A percentile compares a stretch with the other conserved stretches of the same genome.
Evolutionary conservation across 2,329 filamentous ascomycete species (phyloP).

Genomic region (Arthroderma sp.): DNA sequence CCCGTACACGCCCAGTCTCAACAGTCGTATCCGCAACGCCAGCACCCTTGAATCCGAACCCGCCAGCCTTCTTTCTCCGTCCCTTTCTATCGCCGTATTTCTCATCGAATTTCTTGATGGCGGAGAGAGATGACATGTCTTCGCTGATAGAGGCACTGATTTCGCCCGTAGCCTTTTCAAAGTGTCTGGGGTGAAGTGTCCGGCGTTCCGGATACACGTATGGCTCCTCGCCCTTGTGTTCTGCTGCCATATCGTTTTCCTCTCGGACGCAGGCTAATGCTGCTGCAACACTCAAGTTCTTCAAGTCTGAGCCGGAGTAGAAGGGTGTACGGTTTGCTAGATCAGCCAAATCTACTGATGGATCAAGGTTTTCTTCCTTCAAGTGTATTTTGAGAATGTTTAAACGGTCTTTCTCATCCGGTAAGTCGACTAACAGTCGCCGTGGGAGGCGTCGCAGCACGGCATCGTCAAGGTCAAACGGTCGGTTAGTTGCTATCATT

Average conservation of each 20-base stretch:
- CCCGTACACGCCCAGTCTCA: slow-evolving; percentile 11
- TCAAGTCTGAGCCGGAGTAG: slow-evolving; percentile 41
- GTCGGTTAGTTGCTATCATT: slow-evolving; percentile 94
- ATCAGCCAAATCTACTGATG: slow-evolving; percentile 28
- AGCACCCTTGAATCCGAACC: slow-evolving; percentile 34
- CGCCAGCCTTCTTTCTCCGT: slow-evolving; percentile 45
- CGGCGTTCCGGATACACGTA: slow-evolving; percentile 57
- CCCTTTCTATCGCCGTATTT: slow-evolving; percentile 74
- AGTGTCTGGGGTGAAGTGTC: slow-evolving; percentile 55
- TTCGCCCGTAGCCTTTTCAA: slow-evolving; percentile 72
- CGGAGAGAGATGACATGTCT: slow-evolving; percentile 75
- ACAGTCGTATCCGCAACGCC: slow-evolving; percentile 1
- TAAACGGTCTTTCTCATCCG: slow-evolving; percentile 31
- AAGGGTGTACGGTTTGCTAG: slow-evolving; percentile 34
- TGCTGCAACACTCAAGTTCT: slow-evolving; percentile 39
- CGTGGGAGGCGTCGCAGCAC: slow-evolving; percentile 38
- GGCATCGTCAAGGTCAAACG: slow-evolving; percentile 72
- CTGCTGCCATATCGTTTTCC: slow-evolving; percentile 29
- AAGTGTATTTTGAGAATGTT: slow-evolving; percentile 38
- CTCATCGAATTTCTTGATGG: slow-evolving; percentile 90
- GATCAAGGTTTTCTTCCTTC: slow-evolving; percentile 32
- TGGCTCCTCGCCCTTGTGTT: slow-evolving; percentile 24
- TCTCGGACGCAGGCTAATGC: slow-evolving; percentile 36
- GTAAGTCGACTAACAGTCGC: slow-evolving; percentile 37
- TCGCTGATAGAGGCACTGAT: slow-evolving; percentile 88